phyloP scores from a whole-genome alignment of 116 monocot species.

The Dioscorea cayenensis region DNA sequence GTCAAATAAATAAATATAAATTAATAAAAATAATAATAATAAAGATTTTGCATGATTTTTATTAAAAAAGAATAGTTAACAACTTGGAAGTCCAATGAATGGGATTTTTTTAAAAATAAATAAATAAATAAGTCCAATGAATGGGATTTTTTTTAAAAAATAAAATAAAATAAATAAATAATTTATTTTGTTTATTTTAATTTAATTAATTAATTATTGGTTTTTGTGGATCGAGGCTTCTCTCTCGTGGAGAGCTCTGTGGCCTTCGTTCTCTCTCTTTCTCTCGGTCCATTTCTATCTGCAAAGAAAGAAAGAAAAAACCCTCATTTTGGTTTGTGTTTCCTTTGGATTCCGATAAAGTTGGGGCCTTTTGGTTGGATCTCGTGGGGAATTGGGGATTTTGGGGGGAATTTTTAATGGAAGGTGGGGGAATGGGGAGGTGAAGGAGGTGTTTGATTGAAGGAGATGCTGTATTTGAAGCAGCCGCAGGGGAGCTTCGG shows the following conservation, averaged over 20 bases:
- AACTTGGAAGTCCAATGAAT: not conserved
- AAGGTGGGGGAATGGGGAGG: slow-evolving; percentile 5
- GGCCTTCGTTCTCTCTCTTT: slow-evolving; percentile 21
- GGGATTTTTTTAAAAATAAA: not conserved
- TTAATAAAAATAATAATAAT: too few species aligned
- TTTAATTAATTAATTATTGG: not conserved
- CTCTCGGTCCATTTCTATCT: not conserved
- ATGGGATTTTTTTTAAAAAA: not conserved
- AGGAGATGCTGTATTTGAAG: slow-evolving; percentile 42
- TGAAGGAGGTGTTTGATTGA: slow-evolving; percentile 7
- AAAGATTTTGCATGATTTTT: too few species aligned
- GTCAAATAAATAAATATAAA: too few species aligned
- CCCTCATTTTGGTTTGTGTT: not conserved
- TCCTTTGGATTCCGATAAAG: slow-evolving; percentile 1
- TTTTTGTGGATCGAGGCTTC: slow-evolving; percentile 23
- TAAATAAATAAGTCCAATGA: not conserved
- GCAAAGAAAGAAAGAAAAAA: not conserved
- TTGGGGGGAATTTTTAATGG: not conserved
- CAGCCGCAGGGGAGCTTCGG: slow-evolving; percentile 25
- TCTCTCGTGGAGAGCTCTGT: slow-evolving; percentile 10
- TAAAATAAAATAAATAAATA: not conserved
- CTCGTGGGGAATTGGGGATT: not conserved
- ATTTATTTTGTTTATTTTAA: not conserved
- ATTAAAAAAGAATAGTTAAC: too few species aligned
- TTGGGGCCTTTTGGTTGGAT: not conserved